Conservation (phyloP, 768 basidiomycete genomes). For the Fomitopsis serialis region DNA sequence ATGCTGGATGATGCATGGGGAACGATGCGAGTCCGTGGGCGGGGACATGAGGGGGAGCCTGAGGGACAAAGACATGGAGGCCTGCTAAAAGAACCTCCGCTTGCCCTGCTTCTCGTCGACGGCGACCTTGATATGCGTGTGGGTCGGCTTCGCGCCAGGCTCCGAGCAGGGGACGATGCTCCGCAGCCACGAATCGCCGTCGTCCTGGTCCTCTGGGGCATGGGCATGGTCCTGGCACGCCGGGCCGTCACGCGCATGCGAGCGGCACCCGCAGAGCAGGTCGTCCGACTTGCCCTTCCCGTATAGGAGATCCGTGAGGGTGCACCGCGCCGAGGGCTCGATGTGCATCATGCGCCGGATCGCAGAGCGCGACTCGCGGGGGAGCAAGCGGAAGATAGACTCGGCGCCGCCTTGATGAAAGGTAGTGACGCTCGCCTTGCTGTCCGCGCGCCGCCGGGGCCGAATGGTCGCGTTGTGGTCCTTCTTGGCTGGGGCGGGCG, state of each 20-base stretch:
- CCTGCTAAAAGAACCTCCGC: conserved; percentile 66
- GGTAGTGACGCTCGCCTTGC: conserved; percentile 45
- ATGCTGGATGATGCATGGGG: neutral
- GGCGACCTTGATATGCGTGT: conserved; percentile 70
- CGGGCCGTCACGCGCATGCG: conserved; percentile 37
- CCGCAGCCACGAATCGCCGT: conserved; percentile 88
- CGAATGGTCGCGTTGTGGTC: conserved; percentile 8
- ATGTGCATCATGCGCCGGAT: conserved; percentile 92
- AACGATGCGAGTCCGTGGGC: neutral
- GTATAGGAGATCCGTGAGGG: conserved; percentile 85
- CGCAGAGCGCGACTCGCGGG: conserved; percentile 85
- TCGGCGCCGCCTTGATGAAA: conserved; percentile 74
- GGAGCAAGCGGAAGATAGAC: conserved; percentile 93
- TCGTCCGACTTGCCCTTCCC: conserved; percentile 72
- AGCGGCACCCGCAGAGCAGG: conserved; percentile 76
- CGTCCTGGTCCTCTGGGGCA: conserved; percentile 63
- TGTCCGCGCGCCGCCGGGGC: conserved; percentile 25
- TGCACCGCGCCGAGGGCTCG: conserved; percentile 85
- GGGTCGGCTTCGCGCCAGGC: conserved; percentile 39
- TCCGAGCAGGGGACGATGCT: conserved; percentile 62
- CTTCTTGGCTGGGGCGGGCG: conserved; percentile 1
- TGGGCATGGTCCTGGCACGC: conserved; percentile 60
- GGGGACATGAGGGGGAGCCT: too few species aligned
- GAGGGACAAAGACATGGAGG: neutral
- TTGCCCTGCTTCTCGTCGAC: conserved; percentile 71